A percentile compares a stretch with the other conserved stretches of the same genome.
These are phyloP conservation scores for Suhomyces panamericanus DNA, from an alignment of 1,139 yeast genomes.

Conservation along the genomic window DNA sequence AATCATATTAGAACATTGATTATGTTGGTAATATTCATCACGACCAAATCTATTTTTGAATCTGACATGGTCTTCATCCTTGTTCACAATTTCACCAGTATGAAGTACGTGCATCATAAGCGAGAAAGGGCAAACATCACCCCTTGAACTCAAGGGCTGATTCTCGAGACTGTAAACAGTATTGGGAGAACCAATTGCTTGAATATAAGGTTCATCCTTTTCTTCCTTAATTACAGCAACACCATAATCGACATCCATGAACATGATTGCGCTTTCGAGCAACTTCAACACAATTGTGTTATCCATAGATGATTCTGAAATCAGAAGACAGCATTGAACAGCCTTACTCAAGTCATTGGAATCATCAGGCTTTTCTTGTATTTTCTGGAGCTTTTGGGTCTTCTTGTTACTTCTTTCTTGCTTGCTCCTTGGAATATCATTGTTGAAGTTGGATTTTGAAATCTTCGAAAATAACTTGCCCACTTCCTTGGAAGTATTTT, in stretches of 20 bases:
- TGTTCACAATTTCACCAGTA: conserved; percentile 39
- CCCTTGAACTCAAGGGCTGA: conserved; percentile 44
- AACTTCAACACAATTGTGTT: conserved; percentile 41
- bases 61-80: conserved; percentile 37
- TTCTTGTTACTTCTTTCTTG: background rate
- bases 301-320: conserved; percentile 48
- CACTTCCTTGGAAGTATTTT: background rate
- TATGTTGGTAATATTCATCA: conserved; percentile 44
- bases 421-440: background rate
- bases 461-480: conserved; percentile 1
- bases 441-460: background rate
- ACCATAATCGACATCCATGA: conserved; percentile 49
- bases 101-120: conserved; percentile 42
- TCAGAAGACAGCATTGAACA: conserved; percentile 48
- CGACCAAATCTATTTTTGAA: conserved; percentile 37
- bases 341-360: conserved; percentile 21
- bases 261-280: conserved; percentile 41
- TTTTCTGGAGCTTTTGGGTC: background rate
- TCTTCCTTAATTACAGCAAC: conserved; percentile 37
- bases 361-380: conserved; percentile 4
- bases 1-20: conserved; percentile 37
- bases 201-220: conserved; percentile 37
- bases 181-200: conserved; percentile 45
- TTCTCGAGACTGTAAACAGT: conserved; percentile 36
- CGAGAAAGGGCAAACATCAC: conserved; percentile 48